Evolutionary conservation across 148 eudicot species (phyloP), one percentile per base, ranked within the genome.

Genomic region (Pouteria glomerata): DNA sequence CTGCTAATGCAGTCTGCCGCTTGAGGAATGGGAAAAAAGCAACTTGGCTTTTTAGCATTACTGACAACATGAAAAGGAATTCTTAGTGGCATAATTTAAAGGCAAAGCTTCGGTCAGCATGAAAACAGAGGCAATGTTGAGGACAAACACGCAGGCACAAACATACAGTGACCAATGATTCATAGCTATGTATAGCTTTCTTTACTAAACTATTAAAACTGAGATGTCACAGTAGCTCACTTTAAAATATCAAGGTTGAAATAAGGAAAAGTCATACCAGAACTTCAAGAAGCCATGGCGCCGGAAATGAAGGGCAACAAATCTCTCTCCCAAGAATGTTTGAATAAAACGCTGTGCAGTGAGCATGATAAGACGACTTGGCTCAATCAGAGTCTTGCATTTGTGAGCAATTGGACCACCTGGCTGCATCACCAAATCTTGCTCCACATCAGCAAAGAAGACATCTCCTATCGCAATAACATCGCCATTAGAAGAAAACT

Each of bases 281-380:
- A 92, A 95, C 76, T 87, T 90, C 77, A 95, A 82, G 85, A 93
- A 92, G 69, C 99, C 99, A 80, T 92, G 99, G 59, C 96, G 88
- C 59, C 99, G 83, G 39, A 95, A 95, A 82, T 95, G 99, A 84
- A 95, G 96, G 60, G 99, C 92, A 47, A 85, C 76, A 80, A 77
- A 95, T 60, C 87, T 82, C 82, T 87, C 86, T 51, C 99, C 99
- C 79, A 95, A 66, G 73, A 92, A 95, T 21, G 99, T 95, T 74
- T 95, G 99, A 34, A 95, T 79, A 77, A 95, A 95, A 6, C 99
- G 93, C 68, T 95, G 99, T 16, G 99, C 97, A 58, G 97, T 92
- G 59, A 89, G 82, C 87, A 88, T 73, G 61, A 95, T 95, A 51
- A 92, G 85, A 21, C 89, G 89, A 76, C 96, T 92, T 4, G 99